phyloP scores from a whole-genome alignment of 306 rosid genomes.

The Styphnolobium japonicum region DNA sequence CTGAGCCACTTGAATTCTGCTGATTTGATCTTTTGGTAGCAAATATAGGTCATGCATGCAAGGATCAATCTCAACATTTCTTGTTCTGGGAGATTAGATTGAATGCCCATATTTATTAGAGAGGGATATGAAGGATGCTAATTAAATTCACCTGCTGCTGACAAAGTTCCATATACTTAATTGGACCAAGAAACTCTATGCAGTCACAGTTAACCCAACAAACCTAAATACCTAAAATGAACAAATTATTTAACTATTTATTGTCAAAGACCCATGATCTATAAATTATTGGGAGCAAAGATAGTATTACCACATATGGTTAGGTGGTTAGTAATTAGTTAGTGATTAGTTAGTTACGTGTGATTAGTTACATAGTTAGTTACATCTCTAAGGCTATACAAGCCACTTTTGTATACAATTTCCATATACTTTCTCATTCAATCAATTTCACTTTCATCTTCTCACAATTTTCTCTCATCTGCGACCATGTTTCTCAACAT shows the following conservation, averaged over 20 bases:
- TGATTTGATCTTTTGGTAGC: not conserved
- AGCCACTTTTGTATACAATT: too few relatives aligned
- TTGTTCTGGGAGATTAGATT: conserved; percentile 1
- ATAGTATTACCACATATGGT: too few relatives aligned
- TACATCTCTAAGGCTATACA: too few relatives aligned
- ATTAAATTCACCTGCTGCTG: not conserved
- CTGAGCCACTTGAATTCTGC: not conserved
- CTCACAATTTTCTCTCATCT: too few relatives aligned
- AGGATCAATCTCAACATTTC: not conserved
- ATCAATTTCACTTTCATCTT: too few relatives aligned
- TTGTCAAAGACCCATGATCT: not conserved
- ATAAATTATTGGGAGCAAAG: not conserved
- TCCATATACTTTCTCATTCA: too few relatives aligned
- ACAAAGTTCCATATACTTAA: not conserved
- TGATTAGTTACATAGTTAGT: too few relatives aligned
- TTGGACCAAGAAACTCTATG: not conserved
- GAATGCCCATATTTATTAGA: not conserved
- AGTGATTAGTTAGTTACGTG: too few relatives aligned
- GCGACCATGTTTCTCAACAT: too few relatives aligned
- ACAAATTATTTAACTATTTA: not conserved
- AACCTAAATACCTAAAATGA: not conserved
- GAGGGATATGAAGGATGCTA: not conserved
- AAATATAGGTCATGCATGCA: not conserved
- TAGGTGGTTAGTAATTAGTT: too few relatives aligned
- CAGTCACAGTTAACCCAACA: not conserved